These are phyloP conservation scores for Pneumocystis sp. DNA, from an alignment of 1,139 yeast genomes.

Conservation along the genomic window DNA sequence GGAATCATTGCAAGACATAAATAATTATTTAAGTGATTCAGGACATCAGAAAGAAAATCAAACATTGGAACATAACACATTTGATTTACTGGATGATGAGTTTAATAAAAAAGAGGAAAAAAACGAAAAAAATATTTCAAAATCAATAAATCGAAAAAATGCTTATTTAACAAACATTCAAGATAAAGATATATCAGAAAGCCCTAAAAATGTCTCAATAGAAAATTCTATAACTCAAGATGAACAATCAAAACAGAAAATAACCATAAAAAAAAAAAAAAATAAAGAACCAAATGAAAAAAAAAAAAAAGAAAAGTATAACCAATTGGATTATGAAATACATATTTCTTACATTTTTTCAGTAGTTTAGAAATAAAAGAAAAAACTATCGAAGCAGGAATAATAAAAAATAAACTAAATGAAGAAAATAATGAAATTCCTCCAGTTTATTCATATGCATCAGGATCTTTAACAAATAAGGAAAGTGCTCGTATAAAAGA, in stretches of 20 bases:
- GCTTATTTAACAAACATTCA: not conserved
- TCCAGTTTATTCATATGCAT: conserved; percentile 11
- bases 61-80: not conserved
- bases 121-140: conserved; percentile 1
- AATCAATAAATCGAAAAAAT: not conserved
- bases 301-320: conserved; percentile 1
- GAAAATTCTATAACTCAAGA: conserved; percentile 3
- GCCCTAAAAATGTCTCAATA: conserved; percentile 2
- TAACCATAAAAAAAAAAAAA: conserved; percentile 2
- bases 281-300: conserved; percentile 1
- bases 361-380: not conserved
- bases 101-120: conserved; percentile 1
- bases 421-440: not conserved
- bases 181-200: not conserved
- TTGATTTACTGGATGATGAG: not conserved
- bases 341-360: not conserved
- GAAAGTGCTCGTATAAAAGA: conserved; percentile 11
- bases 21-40: not conserved
- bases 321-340: not conserved
- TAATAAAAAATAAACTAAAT: not conserved
- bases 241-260: conserved; percentile 5
- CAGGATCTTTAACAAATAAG: conserved; percentile 9
- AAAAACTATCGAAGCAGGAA: not conserved
- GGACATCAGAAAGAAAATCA: not conserved
- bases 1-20: not conserved